Evolutionary conservation across 768 basidiomycete species (phyloP).

Genomic region (Crepidotus variabilis): DNA sequence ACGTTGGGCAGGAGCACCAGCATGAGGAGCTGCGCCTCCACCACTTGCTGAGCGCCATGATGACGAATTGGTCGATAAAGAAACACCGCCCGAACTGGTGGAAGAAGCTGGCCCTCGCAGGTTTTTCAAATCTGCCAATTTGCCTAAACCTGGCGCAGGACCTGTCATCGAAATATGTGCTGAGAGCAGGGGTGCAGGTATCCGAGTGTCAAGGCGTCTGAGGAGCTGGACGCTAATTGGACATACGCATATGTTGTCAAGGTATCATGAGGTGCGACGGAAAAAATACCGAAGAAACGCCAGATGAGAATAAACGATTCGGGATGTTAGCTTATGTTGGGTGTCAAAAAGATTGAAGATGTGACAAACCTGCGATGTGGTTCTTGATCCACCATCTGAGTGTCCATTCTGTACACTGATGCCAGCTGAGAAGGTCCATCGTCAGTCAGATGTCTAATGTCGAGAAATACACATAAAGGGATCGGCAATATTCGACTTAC

Average conservation of each 20-base stretch:
- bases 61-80: no score
- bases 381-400: constrained; percentile 87
- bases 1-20: constrained; percentile 11
- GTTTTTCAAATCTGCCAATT: constrained; percentile 52
- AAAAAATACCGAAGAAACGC: background rate
- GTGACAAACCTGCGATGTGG: constrained; percentile 62
- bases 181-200: constrained; percentile 73
- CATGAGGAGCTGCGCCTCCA: no score
- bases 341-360: background rate
- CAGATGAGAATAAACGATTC: background rate
- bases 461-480: background rate
- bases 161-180: constrained; percentile 27
- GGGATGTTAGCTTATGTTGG: background rate
- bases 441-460: background rate
- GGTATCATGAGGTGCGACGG: background rate
- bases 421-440: constrained; percentile 50
- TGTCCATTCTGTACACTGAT: constrained; percentile 75
- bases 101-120: constrained; percentile 5
- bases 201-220: constrained; percentile 76
- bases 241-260: background rate
- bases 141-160: constrained; percentile 47
- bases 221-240: constrained; percentile 73
- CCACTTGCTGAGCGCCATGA: no score
- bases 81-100: no score
- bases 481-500: constrained; percentile 35